Percentiles rank a stretch among this genome's conserved stretches.
Conservation (phyloP, 2,329 filamentous ascomycete species). For the Microsporum audouinii region DNA sequence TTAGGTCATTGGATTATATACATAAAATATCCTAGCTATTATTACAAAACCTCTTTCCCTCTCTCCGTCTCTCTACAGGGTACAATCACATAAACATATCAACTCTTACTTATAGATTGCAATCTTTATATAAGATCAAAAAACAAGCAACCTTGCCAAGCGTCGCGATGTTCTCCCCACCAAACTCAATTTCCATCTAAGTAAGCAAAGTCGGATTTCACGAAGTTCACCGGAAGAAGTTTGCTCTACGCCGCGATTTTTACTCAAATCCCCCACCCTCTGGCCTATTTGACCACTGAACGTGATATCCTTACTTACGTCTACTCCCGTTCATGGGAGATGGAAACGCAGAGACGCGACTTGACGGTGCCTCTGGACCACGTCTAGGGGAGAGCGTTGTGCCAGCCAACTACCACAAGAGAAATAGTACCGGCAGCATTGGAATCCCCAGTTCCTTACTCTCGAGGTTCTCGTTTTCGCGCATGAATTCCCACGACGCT, state of each 20-base stretch:
- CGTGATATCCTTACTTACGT: not conserved
- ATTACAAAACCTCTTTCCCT: no score
- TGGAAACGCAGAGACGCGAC: constrained; percentile 1
- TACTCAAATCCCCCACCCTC: not conserved
- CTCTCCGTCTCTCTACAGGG: no score
- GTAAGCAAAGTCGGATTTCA: not conserved
- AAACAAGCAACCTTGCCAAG: constrained; percentile 1
- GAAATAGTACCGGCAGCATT: not conserved
- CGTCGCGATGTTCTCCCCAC: not conserved
- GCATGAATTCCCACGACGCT: constrained; percentile 6
- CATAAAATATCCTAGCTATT: no score
- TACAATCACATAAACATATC: not conserved
- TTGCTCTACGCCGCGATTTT: not conserved
- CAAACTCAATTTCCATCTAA: not conserved
- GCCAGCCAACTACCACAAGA: not conserved
- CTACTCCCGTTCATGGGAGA: constrained; percentile 3
- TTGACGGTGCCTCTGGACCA: not conserved
- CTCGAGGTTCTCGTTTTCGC: constrained; percentile 12
- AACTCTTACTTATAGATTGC: not conserved
- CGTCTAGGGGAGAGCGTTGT: not conserved
- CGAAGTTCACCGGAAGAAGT: not conserved
- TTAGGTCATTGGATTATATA: no score
- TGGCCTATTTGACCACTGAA: no score
- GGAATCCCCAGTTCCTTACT: constrained; percentile 22
- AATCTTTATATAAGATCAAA: not conserved